Evolutionary conservation across 2,329 filamentous ascomycete species (phyloP).

Genomic region (Tolypocladium ophioglossoides): DNA sequence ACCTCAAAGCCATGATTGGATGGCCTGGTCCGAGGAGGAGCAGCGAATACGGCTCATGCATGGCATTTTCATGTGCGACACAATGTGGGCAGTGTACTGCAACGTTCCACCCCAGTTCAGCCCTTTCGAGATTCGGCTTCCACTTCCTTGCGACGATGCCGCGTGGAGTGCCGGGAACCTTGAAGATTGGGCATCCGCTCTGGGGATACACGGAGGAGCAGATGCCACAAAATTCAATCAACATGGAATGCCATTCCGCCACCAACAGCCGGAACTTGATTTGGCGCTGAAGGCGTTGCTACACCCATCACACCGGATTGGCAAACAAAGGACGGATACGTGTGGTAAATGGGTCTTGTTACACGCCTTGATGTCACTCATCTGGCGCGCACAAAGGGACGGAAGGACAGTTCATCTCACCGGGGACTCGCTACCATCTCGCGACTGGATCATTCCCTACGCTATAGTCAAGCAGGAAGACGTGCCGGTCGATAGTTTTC

Average conservation of each 20-base stretch:
- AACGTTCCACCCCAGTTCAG: conserved; percentile 56
- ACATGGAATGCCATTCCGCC: conserved; percentile 40
- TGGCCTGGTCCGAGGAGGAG: conserved; percentile 60
- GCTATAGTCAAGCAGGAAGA: not conserved
- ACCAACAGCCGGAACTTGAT: conserved; percentile 54
- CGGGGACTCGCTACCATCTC: not conserved
- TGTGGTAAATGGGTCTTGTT: not conserved
- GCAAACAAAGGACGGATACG: not conserved
- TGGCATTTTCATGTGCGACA: conserved; percentile 53
- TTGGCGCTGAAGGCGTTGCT: conserved; percentile 51
- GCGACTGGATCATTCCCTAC: not conserved
- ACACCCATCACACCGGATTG: conserved; percentile 26
- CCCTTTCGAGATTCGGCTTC: conserved; percentile 51
- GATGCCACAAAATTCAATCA: not conserved
- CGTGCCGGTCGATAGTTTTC: not conserved
- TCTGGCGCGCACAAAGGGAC: not conserved
- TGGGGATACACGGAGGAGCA: not conserved
- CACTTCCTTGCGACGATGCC: conserved; percentile 63
- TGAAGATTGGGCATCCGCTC: conserved; percentile 42
- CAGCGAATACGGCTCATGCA: conserved; percentile 55
- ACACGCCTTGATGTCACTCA: not conserved
- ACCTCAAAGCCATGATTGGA: conserved; percentile 51
- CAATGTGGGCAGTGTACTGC: conserved; percentile 60
- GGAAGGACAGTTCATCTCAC: not conserved
- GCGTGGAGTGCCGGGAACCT: conserved; percentile 57